Evolutionary conservation across 164 flowering plant genomes (phyloP), one percentile per base, ranked within the genome.

Genomic region (Vitis rupestris): DNA sequence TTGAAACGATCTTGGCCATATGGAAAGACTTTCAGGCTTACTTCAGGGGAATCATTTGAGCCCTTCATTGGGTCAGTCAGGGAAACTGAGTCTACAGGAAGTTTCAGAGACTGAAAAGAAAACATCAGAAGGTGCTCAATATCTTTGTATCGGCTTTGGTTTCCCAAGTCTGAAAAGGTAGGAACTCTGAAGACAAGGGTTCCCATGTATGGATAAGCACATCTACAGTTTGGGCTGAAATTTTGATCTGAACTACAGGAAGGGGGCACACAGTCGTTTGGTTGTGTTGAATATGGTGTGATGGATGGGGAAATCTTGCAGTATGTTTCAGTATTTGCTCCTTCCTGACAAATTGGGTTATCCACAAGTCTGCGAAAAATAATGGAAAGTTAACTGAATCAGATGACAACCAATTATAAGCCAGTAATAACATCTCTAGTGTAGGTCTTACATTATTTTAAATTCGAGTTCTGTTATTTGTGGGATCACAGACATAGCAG

Each of bases 11-110:
- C 80, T 50, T 63, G 68, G 49, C 77, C 82, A 10, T 70, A 66
- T 17, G 92, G 88, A 67, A 86, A 88, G 23, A 88, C 60, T 59
- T 69, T 16, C 10, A 86, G 68, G 61, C 51, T 63, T 17, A 86
- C 3, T 12, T 73, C 53, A 49, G 84, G 75, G 68, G 84, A 82
- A 31, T 75, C 44, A 31, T 59, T 11, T 37, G 70, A 31, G 67
- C 76, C 67, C 66, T 53, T 79, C 6, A 10, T 59, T 11, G 84
- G 86, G 59, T 84, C 61, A 67, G 83, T 78, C 23, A 88, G 66
- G 56, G 81, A 79, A 73, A 88, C 77, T 3, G 13, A 31, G 7
- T 31, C 44, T 31, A 31, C 75, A 9, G 73, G 47, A 23, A 65
- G 70, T 8, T 50, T 11, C 14, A 27, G 1, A 4, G 59, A 16